Evolutionary conservation across 2,329 filamentous ascomycete genomes (phyloP).

Genomic region (Pseudogymnoascus sp.): DNA sequence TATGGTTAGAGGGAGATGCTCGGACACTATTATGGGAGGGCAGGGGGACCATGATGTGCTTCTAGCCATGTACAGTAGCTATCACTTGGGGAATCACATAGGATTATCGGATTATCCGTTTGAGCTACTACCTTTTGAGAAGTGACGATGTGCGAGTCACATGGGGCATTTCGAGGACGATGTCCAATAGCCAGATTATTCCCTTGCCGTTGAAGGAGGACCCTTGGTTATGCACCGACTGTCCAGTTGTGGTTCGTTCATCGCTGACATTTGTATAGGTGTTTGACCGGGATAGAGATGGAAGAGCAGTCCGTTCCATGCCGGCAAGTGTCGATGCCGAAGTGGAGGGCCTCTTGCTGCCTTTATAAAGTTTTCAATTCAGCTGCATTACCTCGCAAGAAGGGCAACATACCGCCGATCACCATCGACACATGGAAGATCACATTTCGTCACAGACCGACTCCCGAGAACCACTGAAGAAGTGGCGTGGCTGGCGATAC

Average conservation of each 20-base stretch:
- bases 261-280: not conserved
- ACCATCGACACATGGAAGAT: not conserved
- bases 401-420: not conserved
- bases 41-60: not conserved
- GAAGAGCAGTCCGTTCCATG: not conserved
- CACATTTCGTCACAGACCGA: not conserved
- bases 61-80: not conserved
- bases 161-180: not conserved
- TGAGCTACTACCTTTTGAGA: not conserved
- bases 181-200: not conserved
- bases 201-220: not conserved
- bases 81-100: not conserved
- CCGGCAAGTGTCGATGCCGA: not conserved
- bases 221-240: not conserved
- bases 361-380: not conserved
- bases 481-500: conserved; percentile 2
- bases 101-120: not conserved
- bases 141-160: not conserved
- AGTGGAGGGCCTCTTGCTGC: not conserved
- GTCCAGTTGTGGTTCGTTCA: not conserved
- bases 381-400: not conserved
- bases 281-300: no score
- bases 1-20: not conserved
- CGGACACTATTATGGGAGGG: not conserved
- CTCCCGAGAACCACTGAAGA: not conserved